phyloP scores from a whole-genome alignment of 225 moss, liverwort and hornwort species.

The Bryoerythrophyllum caledonicum region DNA sequence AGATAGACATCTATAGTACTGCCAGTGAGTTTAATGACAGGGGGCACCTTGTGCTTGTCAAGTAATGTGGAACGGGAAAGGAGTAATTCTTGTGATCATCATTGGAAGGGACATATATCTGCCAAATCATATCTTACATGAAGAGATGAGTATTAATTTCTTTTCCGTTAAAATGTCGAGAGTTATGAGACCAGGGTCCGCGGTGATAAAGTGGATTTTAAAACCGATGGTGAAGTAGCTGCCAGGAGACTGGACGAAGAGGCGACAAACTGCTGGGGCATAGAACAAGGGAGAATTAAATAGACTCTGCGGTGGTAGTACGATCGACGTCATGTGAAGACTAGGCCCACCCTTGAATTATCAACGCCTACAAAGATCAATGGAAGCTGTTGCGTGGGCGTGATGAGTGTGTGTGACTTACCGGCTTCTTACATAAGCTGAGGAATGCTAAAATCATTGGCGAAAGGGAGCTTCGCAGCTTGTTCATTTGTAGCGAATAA shows the following conservation, averaged over 20 bases:
- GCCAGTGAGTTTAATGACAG: neutral
- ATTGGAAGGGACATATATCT: neutral
- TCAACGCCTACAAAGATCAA: neutral
- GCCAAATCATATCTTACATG: neutral
- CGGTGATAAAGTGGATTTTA: neutral
- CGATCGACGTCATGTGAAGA: neutral
- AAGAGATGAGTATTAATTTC: neutral
- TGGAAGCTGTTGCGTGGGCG: neutral
- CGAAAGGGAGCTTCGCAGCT: constrained; percentile 3
- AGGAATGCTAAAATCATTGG: constrained; percentile 17
- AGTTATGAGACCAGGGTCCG: too few relatives aligned
- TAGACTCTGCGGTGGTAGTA: neutral
- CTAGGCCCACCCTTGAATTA: constrained; percentile 5
- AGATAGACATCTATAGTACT: too few relatives aligned
- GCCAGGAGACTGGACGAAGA: neutral
- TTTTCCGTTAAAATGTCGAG: neutral
- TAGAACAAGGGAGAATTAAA: neutral
- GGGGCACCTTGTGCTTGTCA: neutral
- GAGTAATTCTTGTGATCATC: neutral
- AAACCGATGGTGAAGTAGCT: neutral
- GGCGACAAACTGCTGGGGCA: neutral
- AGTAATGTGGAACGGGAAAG: neutral
- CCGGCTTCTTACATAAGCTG: constrained; percentile 12
- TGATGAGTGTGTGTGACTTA: constrained; percentile 4
- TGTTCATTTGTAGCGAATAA: neutral